Conservation (phyloP, 345 rosid genomes). For the Iberis pinnata region DNA sequence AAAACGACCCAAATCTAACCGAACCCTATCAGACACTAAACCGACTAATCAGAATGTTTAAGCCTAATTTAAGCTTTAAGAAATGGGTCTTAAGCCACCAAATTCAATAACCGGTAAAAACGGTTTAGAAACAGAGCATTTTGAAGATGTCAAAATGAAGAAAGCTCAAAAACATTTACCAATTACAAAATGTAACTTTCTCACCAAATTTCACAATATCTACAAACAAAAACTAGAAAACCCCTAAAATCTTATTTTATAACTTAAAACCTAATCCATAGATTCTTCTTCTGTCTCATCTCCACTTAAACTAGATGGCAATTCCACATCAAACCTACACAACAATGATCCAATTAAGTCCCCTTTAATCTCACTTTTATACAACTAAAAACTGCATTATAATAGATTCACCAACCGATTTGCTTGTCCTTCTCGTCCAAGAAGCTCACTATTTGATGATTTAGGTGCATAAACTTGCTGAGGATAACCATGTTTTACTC, state of each 20-base stretch:
- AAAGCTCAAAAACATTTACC: slow-evolving; percentile 21
- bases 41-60: too few relatives aligned
- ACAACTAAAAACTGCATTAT: slow-evolving; percentile 11
- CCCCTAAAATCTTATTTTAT: slow-evolving; percentile 15
- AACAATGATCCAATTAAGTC: slow-evolving; percentile 9
- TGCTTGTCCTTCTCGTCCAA: slow-evolving; percentile 29
- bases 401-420: slow-evolving; percentile 43
- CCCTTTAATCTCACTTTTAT: neutral
- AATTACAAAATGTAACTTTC: slow-evolving; percentile 7
- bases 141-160: neutral
- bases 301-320: slow-evolving; percentile 56
- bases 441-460: slow-evolving; percentile 35
- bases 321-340: slow-evolving; percentile 42
- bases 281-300: slow-evolving; percentile 64
- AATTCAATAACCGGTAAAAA: slow-evolving; percentile 9
- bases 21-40: too few relatives aligned
- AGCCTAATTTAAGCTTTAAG: neutral
- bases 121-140: slow-evolving; percentile 10
- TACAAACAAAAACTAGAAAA: slow-evolving; percentile 1
- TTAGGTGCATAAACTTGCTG: slow-evolving; percentile 37
- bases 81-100: neutral
- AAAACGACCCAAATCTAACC: too few relatives aligned
- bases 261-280: slow-evolving; percentile 31
- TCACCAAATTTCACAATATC: neutral
- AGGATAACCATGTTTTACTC: slow-evolving; percentile 32